Percentiles rank a stretch among this genome's conserved stretches.
Evolutionary conservation across 2,329 filamentous ascomycete genomes (phyloP).

Genomic region (Zasmidium cellare): DNA sequence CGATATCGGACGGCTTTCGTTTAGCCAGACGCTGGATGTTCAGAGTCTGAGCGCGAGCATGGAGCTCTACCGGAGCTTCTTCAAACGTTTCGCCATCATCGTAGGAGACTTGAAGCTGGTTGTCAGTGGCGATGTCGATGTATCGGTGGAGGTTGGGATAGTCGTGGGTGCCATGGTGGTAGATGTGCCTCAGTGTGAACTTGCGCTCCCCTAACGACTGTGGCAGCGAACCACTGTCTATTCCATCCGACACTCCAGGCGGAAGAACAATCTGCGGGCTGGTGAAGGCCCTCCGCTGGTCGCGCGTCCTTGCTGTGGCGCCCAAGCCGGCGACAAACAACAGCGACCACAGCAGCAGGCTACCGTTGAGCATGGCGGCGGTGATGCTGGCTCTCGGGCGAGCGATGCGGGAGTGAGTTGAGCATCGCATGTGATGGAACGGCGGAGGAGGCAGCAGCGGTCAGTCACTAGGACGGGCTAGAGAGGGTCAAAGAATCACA

Average conservation of each 20-base stretch:
- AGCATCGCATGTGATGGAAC: constrained; percentile 6
- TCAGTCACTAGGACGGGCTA: background rate
- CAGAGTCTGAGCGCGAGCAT: constrained; percentile 41
- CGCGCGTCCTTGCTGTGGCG: constrained; percentile 17
- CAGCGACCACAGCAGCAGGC: constrained; percentile 16
- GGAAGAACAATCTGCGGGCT: constrained; percentile 27
- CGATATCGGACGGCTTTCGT: constrained; percentile 72
- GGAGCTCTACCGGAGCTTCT: constrained; percentile 46
- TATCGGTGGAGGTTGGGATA: constrained; percentile 76
- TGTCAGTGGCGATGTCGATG: constrained; percentile 66
- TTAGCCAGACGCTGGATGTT: constrained; percentile 81
- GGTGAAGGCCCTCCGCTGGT: constrained; percentile 20
- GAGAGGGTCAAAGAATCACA: background rate
- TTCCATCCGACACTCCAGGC: constrained; percentile 14
- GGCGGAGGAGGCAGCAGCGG: background rate
- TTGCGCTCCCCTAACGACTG: constrained; percentile 25
- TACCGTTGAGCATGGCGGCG: constrained; percentile 20
- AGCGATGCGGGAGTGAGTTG: constrained; percentile 2
- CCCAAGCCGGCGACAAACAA: constrained; percentile 15
- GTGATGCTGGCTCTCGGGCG: constrained; percentile 1
- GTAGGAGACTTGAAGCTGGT: constrained; percentile 36
- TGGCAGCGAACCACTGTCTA: constrained; percentile 11
- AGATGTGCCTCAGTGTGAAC: constrained; percentile 76
- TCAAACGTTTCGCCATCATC: constrained; percentile 34
- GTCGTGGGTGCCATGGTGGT: constrained; percentile 82